Percentiles rank a stretch among this genome's conserved stretches.
phyloP scores from a whole-genome alignment of 495 filamentous ascomycete species.

The Podospora pseudopauciseta region DNA sequence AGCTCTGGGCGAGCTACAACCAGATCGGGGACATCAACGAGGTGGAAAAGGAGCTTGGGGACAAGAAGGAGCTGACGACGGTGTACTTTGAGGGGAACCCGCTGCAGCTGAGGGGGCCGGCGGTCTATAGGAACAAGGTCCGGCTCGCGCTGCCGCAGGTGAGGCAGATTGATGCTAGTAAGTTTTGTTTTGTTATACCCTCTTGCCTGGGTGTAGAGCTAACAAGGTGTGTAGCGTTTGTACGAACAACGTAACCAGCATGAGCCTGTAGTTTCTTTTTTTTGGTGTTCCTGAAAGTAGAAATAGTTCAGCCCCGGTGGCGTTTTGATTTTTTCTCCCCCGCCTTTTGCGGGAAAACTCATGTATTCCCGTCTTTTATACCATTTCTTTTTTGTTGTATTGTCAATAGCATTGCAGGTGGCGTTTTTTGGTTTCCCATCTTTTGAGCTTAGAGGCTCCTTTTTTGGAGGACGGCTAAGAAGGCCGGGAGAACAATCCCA shows the following conservation, averaged over 20 bases:
- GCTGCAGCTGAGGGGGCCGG: constrained; percentile 68
- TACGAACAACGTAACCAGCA: constrained; percentile 21
- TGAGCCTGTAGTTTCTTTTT: not conserved
- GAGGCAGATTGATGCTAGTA: constrained; percentile 94
- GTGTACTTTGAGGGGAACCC: constrained; percentile 98
- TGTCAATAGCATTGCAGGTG: not conserved
- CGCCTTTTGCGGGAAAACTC: not conserved
- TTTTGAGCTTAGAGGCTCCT: not conserved
- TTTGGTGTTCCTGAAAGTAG: constrained; percentile 7
- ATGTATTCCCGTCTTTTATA: not conserved
- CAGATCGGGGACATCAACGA: constrained; percentile 73
- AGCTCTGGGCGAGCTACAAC: constrained; percentile 94
- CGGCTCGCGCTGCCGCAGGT: constrained; percentile 81
- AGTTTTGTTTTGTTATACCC: constrained; percentile 40
- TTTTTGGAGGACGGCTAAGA: not conserved
- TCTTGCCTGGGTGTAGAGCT: constrained; percentile 18
- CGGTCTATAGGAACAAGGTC: constrained; percentile 90
- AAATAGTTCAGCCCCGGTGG: not conserved
- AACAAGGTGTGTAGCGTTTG: constrained; percentile 42
- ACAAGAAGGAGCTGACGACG: constrained; percentile 76
- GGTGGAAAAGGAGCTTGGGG: constrained; percentile 71
- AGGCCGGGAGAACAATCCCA: too few species aligned
- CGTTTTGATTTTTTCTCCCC: not conserved
- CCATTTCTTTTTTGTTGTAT: not conserved
- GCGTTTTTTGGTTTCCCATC: not conserved